These are phyloP conservation scores for Phaeosphaeriaceae sp. DNA, from an alignment of 2,329 filamentous ascomycete genomes.

Conservation along the genomic window DNA sequence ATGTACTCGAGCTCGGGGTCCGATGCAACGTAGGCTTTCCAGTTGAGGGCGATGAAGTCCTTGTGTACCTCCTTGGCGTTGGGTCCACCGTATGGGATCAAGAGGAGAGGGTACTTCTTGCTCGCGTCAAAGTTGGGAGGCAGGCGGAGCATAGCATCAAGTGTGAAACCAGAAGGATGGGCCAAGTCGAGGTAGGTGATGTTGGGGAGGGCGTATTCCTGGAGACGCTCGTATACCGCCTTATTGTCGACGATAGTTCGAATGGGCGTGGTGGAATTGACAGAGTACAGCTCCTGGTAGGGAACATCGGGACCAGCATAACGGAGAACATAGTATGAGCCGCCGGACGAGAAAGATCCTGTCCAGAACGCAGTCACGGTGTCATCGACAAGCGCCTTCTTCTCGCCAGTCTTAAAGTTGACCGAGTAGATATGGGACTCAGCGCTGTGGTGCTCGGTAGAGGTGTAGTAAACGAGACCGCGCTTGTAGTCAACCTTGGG, in stretches of 20 bases:
- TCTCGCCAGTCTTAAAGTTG: conserved; percentile 61
- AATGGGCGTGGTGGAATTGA: conserved; percentile 63
- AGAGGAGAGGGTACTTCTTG: conserved; percentile 71
- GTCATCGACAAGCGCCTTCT: conserved; percentile 68
- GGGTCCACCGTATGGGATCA: conserved; percentile 73
- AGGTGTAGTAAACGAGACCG: conserved; percentile 68
- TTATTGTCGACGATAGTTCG: conserved; percentile 68
- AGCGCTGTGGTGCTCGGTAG: conserved; percentile 70
- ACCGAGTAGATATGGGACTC: conserved; percentile 74
- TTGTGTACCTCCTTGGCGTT: conserved; percentile 68
- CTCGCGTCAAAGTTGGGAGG: conserved; percentile 68
- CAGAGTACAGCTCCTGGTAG: conserved; percentile 70
- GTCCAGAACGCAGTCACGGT: conserved; percentile 65
- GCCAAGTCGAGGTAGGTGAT: conserved; percentile 69
- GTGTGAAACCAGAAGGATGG: conserved; percentile 65
- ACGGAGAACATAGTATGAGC: conserved; percentile 69
- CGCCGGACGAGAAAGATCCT: conserved; percentile 69
- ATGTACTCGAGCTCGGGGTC: conserved; percentile 73
- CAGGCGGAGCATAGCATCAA: conserved; percentile 71
- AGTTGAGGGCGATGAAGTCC: conserved; percentile 62
- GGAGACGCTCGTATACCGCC: conserved; percentile 61
- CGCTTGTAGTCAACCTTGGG: conserved; percentile 65
- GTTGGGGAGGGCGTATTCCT: conserved; percentile 68
- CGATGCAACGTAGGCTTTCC: conserved; percentile 69
- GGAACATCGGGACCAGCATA: conserved; percentile 72